Base-by-base conservation (phyloP, 2,329 filamentous ascomycete genomes). In the Pleomassaria siparia region DNA sequence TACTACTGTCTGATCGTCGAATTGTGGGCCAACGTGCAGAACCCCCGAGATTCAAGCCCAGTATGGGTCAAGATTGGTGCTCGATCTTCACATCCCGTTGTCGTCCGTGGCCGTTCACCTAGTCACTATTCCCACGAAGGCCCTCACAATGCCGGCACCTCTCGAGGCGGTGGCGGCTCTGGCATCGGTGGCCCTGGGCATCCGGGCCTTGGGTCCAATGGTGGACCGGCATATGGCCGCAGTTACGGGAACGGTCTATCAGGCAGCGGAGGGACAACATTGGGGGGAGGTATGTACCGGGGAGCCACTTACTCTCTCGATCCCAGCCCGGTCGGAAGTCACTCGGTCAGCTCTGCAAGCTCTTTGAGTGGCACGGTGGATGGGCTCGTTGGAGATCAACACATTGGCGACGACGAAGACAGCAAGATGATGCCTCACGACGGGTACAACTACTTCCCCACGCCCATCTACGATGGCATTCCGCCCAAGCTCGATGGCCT, bases 1-100 rank as follows among this genome's bases (percentile, higher is more conserved):
- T 95, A 91, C 69, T 96, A 95, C 63, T 89, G 94, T 60, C 78
- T 96, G n/a, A 82, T 95, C 37, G 86, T 95, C 3, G 90, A 95
- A 66, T 61, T 72, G 16, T 72, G 65, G 62, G 70, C 66, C 7
- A 71, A 72, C 33, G 49, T 72, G 5, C 68, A 69, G 43, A 64
- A 51, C 25, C 45, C 59, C 6, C 52, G 56, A 39, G 68, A 71
- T 11, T 20, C 46, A 2, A 53, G 59, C 11, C 59, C 67, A 15
- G 56, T 58, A 22, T 72, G 69, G 69, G 58, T 72, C 43, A 71
- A 69, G 46, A 49, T 72, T 22, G 69, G 67, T 18, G 59, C 67
- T 13, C 62, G 66, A 8, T 58, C 63, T 2, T 71, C 69, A 18
- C 59, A 65, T 30, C 65, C 65, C 10, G 69, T 72, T n/a, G 70